Evolutionary conservation across 2,329 filamentous ascomycete genomes (phyloP), one percentile per base, ranked within the genome.

Genomic region (Arachnomyces sp.): DNA sequence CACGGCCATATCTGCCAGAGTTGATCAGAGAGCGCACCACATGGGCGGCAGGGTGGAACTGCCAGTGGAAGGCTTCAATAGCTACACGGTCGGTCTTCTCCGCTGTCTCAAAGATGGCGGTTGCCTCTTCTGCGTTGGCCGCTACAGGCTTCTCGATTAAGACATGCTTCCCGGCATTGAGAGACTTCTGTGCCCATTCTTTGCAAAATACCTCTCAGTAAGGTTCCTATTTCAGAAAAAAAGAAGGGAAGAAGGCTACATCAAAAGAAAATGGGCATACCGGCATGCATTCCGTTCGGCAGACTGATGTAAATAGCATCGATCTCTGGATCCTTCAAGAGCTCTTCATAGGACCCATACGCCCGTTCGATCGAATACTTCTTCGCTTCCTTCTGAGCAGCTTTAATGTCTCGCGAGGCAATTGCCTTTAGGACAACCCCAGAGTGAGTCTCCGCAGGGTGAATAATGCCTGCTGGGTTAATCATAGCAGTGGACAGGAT

Each of bases 381-480:
- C 45, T 67, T 67, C 2, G 72, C 73, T 50, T 63, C 75, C 0
- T 57, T 60, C 36, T 65, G 53, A 0, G 75, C 76, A 39, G 60
- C 69, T 4, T 53, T 51, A 15, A 50, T 52, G 52, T 75, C 66
- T 2, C 74, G 66, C 2, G 74, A 72, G 2, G 75, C 74, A 7
- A 80, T 66, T 4, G 65, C 71, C 16, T 71, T 63, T 9, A 80
- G 46, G 8, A 76, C 59, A 5, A 78, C 69, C 31, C 75, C 71
- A 0, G 74, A 63, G 50, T 80, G 75, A 3, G 63, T 66, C 45
- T 62, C 67, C 12, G 73, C 72, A 0, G 75, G 74, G 8, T 50
- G 52, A 30, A 78, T 49, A 21, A 57, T 47, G n/a, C n/a, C n/a
- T n/a, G n/a, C n/a, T 49, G 36, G 28, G 31, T 38, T 38, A 30